A percentile compares a stretch with the other conserved stretches of the same genome.
These are phyloP conservation scores for Kandelia obovata DNA, from an alignment of 345 rosid genomes.

Conservation along the genomic window DNA sequence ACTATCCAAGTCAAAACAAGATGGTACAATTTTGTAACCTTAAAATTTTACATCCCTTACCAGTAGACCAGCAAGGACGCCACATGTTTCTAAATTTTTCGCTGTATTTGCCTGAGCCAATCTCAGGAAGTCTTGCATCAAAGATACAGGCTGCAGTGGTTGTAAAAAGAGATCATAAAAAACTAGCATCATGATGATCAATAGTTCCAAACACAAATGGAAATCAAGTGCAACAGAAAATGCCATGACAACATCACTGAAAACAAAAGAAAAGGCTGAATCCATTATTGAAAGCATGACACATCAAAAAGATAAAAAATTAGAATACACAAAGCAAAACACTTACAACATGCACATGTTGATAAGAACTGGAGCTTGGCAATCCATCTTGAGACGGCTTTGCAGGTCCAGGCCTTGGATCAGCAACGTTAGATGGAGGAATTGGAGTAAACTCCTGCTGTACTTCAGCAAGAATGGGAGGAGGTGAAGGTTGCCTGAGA, in stretches of 20 bases:
- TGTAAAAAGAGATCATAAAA: constrained; percentile 11
- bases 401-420: constrained; percentile 98
- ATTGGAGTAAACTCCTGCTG: constrained; percentile 59
- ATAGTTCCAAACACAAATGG: constrained; percentile 3
- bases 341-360: constrained; percentile 86
- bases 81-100: constrained; percentile 92
- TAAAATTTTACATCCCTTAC: constrained; percentile 39
- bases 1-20: too few species aligned
- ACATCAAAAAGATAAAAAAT: not conserved
- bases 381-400: constrained; percentile 49
- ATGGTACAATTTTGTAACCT: not conserved
- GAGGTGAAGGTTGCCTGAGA: constrained; percentile 80
- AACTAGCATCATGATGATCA: constrained; percentile 13
- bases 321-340: not conserved
- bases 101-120: constrained; percentile 72
- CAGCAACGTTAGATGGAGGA: constrained; percentile 91
- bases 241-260: not conserved
- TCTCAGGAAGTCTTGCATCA: constrained; percentile 87
- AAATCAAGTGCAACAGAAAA: not conserved
- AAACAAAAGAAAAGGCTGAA: not conserved
- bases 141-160: constrained; percentile 62
- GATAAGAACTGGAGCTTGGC: constrained; percentile 53
- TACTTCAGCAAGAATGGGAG: constrained; percentile 87
- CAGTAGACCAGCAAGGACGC: constrained; percentile 90
- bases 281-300: not conserved